phyloP scores from a whole-genome alignment of 805 yeast species.

The Nakazawaea sp. region DNA sequence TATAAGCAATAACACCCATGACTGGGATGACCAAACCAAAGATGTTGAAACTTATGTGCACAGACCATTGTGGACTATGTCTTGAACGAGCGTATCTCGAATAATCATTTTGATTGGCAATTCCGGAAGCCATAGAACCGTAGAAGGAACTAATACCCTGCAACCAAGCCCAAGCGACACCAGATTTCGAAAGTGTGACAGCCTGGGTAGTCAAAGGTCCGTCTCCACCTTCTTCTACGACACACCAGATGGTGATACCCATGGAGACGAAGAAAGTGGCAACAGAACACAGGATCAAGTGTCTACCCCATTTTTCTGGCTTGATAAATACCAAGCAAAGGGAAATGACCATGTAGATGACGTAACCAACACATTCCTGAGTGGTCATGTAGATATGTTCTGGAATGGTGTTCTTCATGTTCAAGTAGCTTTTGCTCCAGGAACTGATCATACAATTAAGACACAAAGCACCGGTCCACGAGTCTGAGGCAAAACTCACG shows the following conservation, averaged over 20 bases:
- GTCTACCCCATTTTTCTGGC: conserved; percentile 18
- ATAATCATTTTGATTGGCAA: conserved; percentile 29
- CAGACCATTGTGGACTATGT: conserved; percentile 10
- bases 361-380: conserved; percentile 29
- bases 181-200: conserved; percentile 17
- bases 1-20: conserved; percentile 38
- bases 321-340: conserved; percentile 14
- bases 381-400: conserved; percentile 27
- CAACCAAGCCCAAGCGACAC: conserved; percentile 34
- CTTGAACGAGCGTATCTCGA: conserved; percentile 22
- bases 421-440: conserved; percentile 18
- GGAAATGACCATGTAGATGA: conserved; percentile 21
- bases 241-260: conserved; percentile 22
- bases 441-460: conserved; percentile 16
- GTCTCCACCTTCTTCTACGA: conserved; percentile 20
- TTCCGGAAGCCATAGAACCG: conserved; percentile 31
- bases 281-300: conserved; percentile 16
- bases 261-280: conserved; percentile 25
- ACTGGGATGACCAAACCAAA: conserved; percentile 37
- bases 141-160: conserved; percentile 31
- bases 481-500: conserved; percentile 19
- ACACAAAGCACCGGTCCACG: conserved; percentile 19
- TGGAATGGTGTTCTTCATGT: conserved; percentile 24
- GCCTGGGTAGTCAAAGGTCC: conserved; percentile 19
- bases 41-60: conserved; percentile 20